Percentiles rank a stretch among this genome's conserved stretches.
phyloP scores from a whole-genome alignment of 148 eudicot species.

The Rhododendron williamsianum region DNA sequence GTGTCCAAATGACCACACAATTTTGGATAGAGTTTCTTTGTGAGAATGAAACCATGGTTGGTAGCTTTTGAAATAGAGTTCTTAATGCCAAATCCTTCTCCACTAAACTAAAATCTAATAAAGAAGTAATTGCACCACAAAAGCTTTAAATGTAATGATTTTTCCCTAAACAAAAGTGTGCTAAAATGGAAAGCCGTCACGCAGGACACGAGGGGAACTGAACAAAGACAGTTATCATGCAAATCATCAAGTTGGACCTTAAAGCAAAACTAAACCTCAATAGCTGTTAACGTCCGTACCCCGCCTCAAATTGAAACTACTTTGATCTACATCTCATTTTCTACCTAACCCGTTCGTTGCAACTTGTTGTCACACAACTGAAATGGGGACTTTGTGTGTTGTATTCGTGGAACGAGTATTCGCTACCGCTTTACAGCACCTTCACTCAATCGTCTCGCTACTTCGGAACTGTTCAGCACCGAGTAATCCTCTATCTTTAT shows the following conservation, averaged over 20 bases:
- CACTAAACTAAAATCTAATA: neutral
- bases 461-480: too few relatives aligned
- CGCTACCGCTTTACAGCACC: too few relatives aligned
- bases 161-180: too few relatives aligned
- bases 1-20: too few relatives aligned
- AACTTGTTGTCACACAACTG: too few relatives aligned
- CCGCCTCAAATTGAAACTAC: neutral
- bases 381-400: too few relatives aligned
- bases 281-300: neutral
- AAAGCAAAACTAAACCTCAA: neutral
- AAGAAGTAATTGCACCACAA: neutral
- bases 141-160: too few relatives aligned
- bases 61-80: neutral
- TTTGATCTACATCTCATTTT: neutral
- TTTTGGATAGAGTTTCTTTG: too few relatives aligned
- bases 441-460: too few relatives aligned
- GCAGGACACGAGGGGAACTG: neutral
- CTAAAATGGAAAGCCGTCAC: too few relatives aligned
- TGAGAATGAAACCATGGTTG: neutral
- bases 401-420: too few relatives aligned
- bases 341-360: neutral
- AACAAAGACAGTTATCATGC: neutral
- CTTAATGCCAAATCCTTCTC: neutral
- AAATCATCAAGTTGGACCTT: constrained; percentile 1
- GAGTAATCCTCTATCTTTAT: too few relatives aligned